Base-by-base conservation (phyloP, 2,329 filamentous ascomycete species). In the Fusarium protoensiforme region DNA sequence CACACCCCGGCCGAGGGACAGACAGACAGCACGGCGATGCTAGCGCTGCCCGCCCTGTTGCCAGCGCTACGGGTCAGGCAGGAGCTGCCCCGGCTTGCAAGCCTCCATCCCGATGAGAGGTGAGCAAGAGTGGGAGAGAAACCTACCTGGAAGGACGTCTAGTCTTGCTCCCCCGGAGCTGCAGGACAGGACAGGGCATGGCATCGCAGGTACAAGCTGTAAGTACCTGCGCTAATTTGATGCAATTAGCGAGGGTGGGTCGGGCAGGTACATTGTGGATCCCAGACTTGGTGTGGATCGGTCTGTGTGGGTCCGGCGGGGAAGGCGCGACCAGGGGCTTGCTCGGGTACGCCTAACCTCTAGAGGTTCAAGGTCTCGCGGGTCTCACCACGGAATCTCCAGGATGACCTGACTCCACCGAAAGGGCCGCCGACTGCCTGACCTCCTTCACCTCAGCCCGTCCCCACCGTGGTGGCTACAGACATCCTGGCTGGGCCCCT, bases 271-370 rank as follows among this genome's bases (percentile, higher is more conserved):
- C 67, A 41, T 57, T 29, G 24, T 51, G 46, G 46, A 31, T 20
- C 43, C 43, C 43, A 10, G 14, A 48, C 11, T 69, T 24, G 24
- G 24, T 51, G 46, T 51, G 46, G 46, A 51, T 51, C 46, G 46
- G 46, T 51, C 5, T 7, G 18, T 8, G 39, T 64, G 67, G 67
- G 56, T 67, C 35, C 63, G 65, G 43, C 62, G 68, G 71, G 70
- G 69, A 68, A 73, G 54, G 69, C 60, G 61, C 39, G 48, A 58
- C 66, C 66, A 69, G 72, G 72, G 73, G 61, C 58, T 53, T 64
- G 60, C 71, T 78, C 76, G 74, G 76, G 74, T 76, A 68, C 76
- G 74, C 76, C 76, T 77, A 77, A 78, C 76, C 76, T 77, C 76
- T 78, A 78, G 73, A 74, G 76, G 76, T 75, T 77, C 76, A 70